These are phyloP conservation scores for Pezicula carpinea DNA, from an alignment of 2,329 filamentous ascomycete genomes.

Conservation along the genomic window DNA sequence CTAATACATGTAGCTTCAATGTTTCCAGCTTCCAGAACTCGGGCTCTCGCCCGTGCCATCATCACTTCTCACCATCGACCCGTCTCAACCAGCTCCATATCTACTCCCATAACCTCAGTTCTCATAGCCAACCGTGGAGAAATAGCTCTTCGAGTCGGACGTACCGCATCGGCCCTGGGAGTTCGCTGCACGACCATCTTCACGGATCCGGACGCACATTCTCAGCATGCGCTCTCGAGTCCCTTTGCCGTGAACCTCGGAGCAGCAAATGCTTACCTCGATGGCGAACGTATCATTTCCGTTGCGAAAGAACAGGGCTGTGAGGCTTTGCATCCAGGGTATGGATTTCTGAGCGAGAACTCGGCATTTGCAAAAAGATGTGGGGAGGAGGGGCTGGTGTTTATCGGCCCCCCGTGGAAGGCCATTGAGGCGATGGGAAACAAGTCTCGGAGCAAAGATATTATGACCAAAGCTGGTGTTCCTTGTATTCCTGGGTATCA, in stretches of 20 bases:
- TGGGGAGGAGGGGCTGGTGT: conserved; percentile 83
- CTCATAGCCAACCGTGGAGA: conserved; percentile 96
- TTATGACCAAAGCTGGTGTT: conserved; percentile 93
- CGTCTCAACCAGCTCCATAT: conserved; percentile 10
- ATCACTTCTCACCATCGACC: conserved; percentile 14
- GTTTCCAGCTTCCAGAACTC: conserved; percentile 22
- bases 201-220: conserved; percentile 81
- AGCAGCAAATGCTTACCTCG: conserved; percentile 79
- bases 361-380: conserved; percentile 84
- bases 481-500: conserved; percentile 97
- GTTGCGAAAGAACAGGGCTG: conserved; percentile 84
- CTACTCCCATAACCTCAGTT: conserved; percentile 63
- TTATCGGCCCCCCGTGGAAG: conserved; percentile 83
- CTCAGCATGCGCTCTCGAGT: conserved; percentile 84
- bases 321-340: conserved; percentile 89
- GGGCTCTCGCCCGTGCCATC: conserved; percentile 23
- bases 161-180: conserved; percentile 81
- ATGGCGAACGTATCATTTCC: conserved; percentile 86
- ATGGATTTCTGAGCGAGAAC: conserved; percentile 95
- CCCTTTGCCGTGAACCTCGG: conserved; percentile 82
- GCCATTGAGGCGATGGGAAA: conserved; percentile 90
- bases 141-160: conserved; percentile 89
- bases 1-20: conserved; percentile 11
- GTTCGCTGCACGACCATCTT: conserved; percentile 93
- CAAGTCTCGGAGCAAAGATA: conserved; percentile 89